phyloP scores from a whole-genome alignment of 306 rosid genomes.

The Glycine latifolia region DNA sequence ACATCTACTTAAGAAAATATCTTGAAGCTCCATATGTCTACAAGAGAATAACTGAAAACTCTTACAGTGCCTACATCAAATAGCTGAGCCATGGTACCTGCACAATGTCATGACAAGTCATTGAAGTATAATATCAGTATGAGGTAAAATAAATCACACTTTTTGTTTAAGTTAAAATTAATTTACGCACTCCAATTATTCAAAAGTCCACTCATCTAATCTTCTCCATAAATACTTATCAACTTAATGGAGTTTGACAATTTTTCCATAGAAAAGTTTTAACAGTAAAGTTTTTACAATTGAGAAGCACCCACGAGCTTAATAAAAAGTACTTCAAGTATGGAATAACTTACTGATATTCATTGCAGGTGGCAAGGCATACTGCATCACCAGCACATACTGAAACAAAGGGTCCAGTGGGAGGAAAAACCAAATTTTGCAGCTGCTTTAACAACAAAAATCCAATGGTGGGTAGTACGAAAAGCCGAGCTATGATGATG shows the following conservation, averaged over 20 bases:
- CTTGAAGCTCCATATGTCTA: constrained; percentile 83
- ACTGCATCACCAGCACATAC: constrained; percentile 77
- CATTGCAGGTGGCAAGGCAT: constrained; percentile 92
- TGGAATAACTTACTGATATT: constrained; percentile 64
- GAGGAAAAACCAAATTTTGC: constrained; percentile 57
- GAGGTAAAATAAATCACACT: too few species aligned
- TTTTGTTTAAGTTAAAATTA: too few species aligned
- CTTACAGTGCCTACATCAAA: constrained; percentile 90
- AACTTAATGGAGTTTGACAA: too few species aligned
- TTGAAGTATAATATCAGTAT: too few species aligned
- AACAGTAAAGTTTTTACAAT: too few species aligned
- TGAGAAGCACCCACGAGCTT: too few species aligned
- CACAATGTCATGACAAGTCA: not conserved
- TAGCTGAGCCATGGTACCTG: constrained; percentile 87
- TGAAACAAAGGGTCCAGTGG: constrained; percentile 75
- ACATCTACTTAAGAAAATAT: constrained; percentile 51
- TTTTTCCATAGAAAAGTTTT: too few species aligned
- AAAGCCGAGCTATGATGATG: constrained; percentile 52
- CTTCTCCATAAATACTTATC: too few species aligned
- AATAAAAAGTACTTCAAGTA: not conserved
- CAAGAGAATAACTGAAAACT: constrained; percentile 80
- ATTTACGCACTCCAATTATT: too few species aligned
- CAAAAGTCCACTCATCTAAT: too few species aligned
- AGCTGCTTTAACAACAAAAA: constrained; percentile 67
- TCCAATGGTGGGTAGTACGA: constrained; percentile 70